Conservation (phyloP, 1,284 basidiomycete genomes). For the Cryptococcus neoformans region DNA sequence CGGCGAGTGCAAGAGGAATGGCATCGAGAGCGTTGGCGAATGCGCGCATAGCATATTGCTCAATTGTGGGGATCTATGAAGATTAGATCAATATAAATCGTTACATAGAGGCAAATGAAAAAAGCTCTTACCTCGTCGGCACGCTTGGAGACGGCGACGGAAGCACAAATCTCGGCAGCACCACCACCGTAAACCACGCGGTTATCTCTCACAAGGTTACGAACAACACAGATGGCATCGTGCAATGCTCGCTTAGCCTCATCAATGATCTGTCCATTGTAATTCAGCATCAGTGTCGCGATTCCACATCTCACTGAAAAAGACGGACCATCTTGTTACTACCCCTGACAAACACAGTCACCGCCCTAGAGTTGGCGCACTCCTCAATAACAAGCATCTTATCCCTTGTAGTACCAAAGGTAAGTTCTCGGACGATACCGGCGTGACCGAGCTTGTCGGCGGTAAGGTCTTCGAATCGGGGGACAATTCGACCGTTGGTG, state of each 20-base stretch:
- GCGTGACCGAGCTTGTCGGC: constrained; percentile 89
- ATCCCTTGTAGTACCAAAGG: constrained; percentile 95
- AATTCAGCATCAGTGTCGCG: not conserved
- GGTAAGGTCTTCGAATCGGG: constrained; percentile 93
- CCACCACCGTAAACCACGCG: constrained; percentile 98
- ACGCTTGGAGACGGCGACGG: constrained; percentile 87
- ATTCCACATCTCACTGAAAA: not conserved
- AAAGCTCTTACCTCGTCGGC: too few species aligned
- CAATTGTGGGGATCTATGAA: constrained; percentile 94
- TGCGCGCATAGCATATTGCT: constrained; percentile 99
- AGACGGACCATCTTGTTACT: constrained; percentile 92
- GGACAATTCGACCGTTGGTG: constrained; percentile 96
- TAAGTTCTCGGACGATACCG: constrained; percentile 87
- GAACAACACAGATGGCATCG: constrained; percentile 95
- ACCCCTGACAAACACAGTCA: constrained; percentile 95
- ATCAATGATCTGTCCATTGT: constrained; percentile 76
- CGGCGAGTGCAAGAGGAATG: constrained; percentile 89
- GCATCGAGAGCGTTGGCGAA: constrained; percentile 93
- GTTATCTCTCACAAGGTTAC: constrained; percentile 92
- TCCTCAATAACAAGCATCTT: constrained; percentile 99
- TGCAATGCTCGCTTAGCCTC: constrained; percentile 97
- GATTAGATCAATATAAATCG: too few species aligned
- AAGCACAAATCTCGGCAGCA: constrained; percentile 93
- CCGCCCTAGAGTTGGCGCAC: constrained; percentile 93
- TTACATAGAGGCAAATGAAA: too few species aligned